Conservation (phyloP, 1,284 basidiomycete species). For the Hymenochaete sp. region DNA sequence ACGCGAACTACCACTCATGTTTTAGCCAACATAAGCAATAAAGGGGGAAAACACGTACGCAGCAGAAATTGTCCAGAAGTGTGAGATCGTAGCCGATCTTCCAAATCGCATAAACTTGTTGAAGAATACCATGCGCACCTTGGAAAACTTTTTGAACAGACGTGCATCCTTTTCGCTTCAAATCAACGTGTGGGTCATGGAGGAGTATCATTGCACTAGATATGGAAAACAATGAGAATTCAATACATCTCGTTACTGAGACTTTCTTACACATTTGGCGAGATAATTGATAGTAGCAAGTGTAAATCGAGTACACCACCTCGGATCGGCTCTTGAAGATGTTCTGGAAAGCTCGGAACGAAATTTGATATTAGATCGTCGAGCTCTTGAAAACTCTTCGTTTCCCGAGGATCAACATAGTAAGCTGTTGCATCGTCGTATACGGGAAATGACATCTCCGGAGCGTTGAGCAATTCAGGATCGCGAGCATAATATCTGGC, state of each 20-base stretch:
- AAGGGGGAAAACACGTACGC: conserved; percentile 32
- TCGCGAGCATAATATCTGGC: conserved; percentile 51
- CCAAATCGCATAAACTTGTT: conserved; percentile 56
- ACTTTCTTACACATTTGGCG: conserved; percentile 51
- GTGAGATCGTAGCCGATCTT: conserved; percentile 65
- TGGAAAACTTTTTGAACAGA: conserved; percentile 59
- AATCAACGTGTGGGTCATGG: conserved; percentile 64
- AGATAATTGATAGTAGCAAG: conserved; percentile 53
- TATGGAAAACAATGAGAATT: neutral
- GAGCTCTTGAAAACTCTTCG: conserved; percentile 56
- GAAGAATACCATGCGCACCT: conserved; percentile 55
- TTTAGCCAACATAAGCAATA: conserved; percentile 6
- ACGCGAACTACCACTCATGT: conserved; percentile 67
- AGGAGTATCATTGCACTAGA: conserved; percentile 53
- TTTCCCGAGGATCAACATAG: conserved; percentile 45
- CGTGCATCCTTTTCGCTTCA: conserved; percentile 46
- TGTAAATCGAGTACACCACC: conserved; percentile 55
- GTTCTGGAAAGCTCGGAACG: conserved; percentile 48
- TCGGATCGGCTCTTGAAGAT: conserved; percentile 46
- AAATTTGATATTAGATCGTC: conserved; percentile 52
- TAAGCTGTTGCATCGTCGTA: conserved; percentile 26
- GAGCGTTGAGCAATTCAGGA: conserved; percentile 32
- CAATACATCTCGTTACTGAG: neutral
- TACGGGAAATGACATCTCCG: too few relatives aligned
- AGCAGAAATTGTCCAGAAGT: conserved; percentile 51